A percentile compares a stretch with the other conserved stretches of the same genome.
Conservation (phyloP, 129 eudicot genomes). For the Ambrosia trifida region DNA sequence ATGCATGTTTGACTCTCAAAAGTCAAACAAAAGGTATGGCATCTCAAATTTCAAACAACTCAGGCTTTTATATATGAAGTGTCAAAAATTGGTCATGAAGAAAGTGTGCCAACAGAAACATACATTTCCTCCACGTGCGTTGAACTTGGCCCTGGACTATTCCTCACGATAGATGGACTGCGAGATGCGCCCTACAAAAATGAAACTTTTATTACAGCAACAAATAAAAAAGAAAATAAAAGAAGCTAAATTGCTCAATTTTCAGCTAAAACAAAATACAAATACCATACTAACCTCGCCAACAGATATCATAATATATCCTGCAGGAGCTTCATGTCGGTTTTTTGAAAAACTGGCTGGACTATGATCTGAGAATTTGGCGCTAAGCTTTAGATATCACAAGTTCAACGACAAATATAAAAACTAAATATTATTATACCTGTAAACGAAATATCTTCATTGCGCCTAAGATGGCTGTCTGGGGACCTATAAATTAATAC, state of each 20-base stretch:
- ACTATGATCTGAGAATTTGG: conserved; percentile 16
- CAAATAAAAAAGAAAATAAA: neutral
- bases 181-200: conserved; percentile 41
- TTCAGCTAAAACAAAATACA: conserved; percentile 6
- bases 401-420: neutral
- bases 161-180: conserved; percentile 25
- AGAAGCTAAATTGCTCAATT: neutral
- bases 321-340: conserved; percentile 59
- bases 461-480: conserved; percentile 58
- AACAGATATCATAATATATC: conserved; percentile 53
- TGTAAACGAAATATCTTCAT: conserved; percentile 70
- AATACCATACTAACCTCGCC: conserved; percentile 52
- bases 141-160: conserved; percentile 36
- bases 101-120: conserved; percentile 13
- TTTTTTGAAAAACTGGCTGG: conserved; percentile 22
- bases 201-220: conserved; percentile 5
- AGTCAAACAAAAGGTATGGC: neutral
- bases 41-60: neutral
- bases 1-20: neutral
- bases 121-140: conserved; percentile 62
- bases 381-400: conserved; percentile 5
- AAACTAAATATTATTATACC: conserved; percentile 36
- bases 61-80: neutral
- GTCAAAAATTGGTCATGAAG: neutral
- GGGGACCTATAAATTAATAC: conserved; percentile 36